A percentile compares a stretch with the other conserved stretches of the same genome.
These are phyloP conservation scores for Dothidotthia symphoricarpi DNA, from an alignment of 2,329 filamentous ascomycete genomes.

Conservation along the genomic window DNA sequence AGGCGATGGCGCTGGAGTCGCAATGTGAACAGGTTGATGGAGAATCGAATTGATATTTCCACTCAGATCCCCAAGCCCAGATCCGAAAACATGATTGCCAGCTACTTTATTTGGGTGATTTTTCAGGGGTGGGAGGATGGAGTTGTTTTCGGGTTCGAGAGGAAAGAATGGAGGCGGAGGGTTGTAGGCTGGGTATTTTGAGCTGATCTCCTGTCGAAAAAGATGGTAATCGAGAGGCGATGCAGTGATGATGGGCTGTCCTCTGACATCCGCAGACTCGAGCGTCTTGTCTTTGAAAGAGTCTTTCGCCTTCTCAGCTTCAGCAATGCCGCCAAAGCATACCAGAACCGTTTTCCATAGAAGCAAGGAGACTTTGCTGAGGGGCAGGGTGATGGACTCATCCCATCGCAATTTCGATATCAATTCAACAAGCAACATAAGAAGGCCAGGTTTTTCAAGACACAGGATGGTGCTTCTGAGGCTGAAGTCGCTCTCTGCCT, in stretches of 20 bases:
- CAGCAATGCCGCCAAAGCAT: slow-evolving; percentile 74
- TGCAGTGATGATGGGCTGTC: slow-evolving; percentile 80
- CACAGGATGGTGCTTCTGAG: slow-evolving; percentile 40
- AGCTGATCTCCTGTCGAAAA: slow-evolving; percentile 94
- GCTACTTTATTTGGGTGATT: slow-evolving; percentile 62
- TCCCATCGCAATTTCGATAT: slow-evolving; percentile 56
- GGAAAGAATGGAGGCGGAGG: slow-evolving; percentile 81
- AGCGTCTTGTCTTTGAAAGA: slow-evolving; percentile 61
- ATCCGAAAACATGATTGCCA: slow-evolving; percentile 53
- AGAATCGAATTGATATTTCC: slow-evolving; percentile 69
- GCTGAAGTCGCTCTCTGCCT: slow-evolving; percentile 51
- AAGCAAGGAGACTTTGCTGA: slow-evolving; percentile 64
- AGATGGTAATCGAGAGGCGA: slow-evolving; percentile 94
- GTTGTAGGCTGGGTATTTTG: slow-evolving; percentile 95
- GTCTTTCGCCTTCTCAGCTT: slow-evolving; percentile 71
- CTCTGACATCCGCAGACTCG: slow-evolving; percentile 57
- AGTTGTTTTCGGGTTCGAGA: slow-evolving; percentile 85
- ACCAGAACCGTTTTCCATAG: slow-evolving; percentile 91
- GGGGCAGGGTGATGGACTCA: slow-evolving; percentile 59
- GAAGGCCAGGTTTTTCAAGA: slow-evolving; percentile 58
- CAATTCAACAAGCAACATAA: slow-evolving; percentile 69
- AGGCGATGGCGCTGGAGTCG: slow-evolving; percentile 94
- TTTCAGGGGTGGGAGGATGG: slow-evolving; percentile 79
- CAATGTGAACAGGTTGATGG: slow-evolving; percentile 94
- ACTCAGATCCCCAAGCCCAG: slow-evolving; percentile 50